Percentiles rank a stretch among this genome's conserved stretches.
Conservation (phyloP, 1,284 basidiomycete species). For the Apiotrichum sp. region DNA sequence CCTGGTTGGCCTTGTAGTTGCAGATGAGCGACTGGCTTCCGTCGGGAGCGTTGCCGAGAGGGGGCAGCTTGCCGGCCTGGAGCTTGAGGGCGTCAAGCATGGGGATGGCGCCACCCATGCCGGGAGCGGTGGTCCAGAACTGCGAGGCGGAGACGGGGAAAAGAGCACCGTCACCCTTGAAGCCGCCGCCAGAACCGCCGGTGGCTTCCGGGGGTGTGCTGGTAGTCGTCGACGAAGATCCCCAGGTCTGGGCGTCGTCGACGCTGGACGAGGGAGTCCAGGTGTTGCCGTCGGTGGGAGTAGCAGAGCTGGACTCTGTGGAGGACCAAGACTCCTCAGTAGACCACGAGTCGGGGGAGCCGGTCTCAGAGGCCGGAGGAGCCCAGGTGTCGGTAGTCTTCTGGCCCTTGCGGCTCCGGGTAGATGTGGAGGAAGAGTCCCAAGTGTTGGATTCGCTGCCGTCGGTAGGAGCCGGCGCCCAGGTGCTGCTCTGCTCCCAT, state of each 20-base stretch:
- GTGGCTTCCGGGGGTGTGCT: neutral
- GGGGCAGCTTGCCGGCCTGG: slow-evolving; percentile 30
- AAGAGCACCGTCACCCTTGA: slow-evolving; percentile 1
- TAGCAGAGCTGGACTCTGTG: too few relatives aligned
- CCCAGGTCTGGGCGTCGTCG: too few relatives aligned
- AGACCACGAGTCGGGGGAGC: too few relatives aligned
- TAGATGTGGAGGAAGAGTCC: too few relatives aligned
- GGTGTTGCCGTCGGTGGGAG: neutral
- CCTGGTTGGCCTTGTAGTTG: slow-evolving; percentile 31
- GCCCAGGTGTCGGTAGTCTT: too few relatives aligned
- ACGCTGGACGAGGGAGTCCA: neutral
- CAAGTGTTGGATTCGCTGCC: too few relatives aligned
- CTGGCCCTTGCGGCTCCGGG: too few relatives aligned
- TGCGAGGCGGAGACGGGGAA: neutral
- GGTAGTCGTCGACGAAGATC: neutral
- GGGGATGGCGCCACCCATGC: neutral
- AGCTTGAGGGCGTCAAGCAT: slow-evolving; percentile 11
- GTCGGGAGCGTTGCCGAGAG: slow-evolving; percentile 26
- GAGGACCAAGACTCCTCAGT: too few relatives aligned
- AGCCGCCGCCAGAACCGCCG: too few relatives aligned
- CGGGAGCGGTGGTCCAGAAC: neutral
- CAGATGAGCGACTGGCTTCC: slow-evolving; percentile 23
- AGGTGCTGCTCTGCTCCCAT: too few relatives aligned
- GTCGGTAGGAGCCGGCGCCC: too few relatives aligned
- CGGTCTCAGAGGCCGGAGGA: too few relatives aligned